Base-by-base conservation (phyloP, 169 alveolate genomes). In the Plasmodium berghei region DNA sequence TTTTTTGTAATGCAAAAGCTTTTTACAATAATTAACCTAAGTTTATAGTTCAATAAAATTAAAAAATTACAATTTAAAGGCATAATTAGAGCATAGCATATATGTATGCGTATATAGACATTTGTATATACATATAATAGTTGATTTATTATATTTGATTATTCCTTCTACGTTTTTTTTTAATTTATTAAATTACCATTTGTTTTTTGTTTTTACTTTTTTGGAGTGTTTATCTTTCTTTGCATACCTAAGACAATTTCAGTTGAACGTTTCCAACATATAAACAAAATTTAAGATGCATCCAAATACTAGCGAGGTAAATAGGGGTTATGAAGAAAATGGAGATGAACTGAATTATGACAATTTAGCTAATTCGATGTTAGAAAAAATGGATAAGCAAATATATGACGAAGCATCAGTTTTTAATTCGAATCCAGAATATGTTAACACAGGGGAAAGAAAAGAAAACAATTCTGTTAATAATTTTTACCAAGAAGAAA, bases 361-460 rank as follows among this genome's bases (percentile, higher is more conserved):
- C 26, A 63, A 77, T 1, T 40, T 77, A 56, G 64, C 89, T 63
- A 77, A 66, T 46, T 49, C 20, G 18, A 77, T 77, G 89, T 34
- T 77, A 5, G 89, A 63, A 66, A 63, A 77, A 66, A 77, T 77
- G 62, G 89, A 77, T 40, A 77, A 77, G 34, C 89, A 77, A 48
- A 77, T 77, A 64, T n/a, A 63, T 52, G 89, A 66, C 52, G 77
- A 77, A 64, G 24, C 72, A n/a, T 46, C 66, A 26, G 56, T 16
- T 45, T 49, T 58, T 18, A 49, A 58, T 5, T 2, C 42, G 16
- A 58, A 52, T 52, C 2, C n/a, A 52, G 59, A 52, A 52, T 52
- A 52, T 52, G 22, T 52, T 52, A 34, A 40, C 64, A 22, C 70
- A 10, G 86, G 42, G 56, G 56, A 72, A 1, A 64, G 18, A 49